These are phyloP conservation scores for Phytophthora agathidicida DNA, from an alignment of 352 stramenopile species.

Conservation along the genomic window DNA sequence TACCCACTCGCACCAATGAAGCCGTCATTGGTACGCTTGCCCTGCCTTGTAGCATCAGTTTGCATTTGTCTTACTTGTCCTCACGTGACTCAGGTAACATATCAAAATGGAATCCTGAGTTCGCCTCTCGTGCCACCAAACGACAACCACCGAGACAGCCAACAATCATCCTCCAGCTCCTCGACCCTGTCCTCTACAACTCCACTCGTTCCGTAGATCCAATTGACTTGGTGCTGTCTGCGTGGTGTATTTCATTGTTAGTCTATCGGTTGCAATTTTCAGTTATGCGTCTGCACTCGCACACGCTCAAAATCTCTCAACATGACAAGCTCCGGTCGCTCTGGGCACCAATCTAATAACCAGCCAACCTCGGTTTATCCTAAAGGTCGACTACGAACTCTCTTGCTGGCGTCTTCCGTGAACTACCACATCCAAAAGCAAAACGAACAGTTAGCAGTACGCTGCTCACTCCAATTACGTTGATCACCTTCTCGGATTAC, in stretches of 20 bases:
- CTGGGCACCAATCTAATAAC: conserved; percentile 25
- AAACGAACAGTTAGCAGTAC: neutral
- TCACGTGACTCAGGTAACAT: conserved; percentile 22
- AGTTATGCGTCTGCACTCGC: conserved; percentile 21
- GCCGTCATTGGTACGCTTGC: conserved; percentile 23
- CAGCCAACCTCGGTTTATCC: conserved; percentile 11
- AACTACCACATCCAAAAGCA: neutral
- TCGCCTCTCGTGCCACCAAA: conserved; percentile 10
- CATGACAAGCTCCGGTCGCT: conserved; percentile 16
- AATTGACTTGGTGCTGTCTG: conserved; percentile 16
- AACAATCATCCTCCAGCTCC: conserved; percentile 3
- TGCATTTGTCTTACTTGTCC: neutral
- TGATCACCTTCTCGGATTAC: conserved; percentile 6
- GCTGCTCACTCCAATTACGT: conserved; percentile 2
- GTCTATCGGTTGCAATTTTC: conserved; percentile 41
- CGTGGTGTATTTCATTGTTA: conserved; percentile 37
- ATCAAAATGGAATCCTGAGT: conserved; percentile 28
- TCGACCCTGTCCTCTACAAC: conserved; percentile 15
- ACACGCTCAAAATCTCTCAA: conserved; percentile 27
- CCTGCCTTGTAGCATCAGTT: neutral
- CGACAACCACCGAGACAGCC: conserved; percentile 7
- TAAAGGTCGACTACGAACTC: neutral
- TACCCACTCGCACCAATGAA: conserved; percentile 51
- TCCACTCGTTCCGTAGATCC: conserved; percentile 25
- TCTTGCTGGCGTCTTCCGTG: neutral